Evolutionary conservation across 1,284 basidiomycete genomes (phyloP).

Genomic region (Irpex lacteus): DNA sequence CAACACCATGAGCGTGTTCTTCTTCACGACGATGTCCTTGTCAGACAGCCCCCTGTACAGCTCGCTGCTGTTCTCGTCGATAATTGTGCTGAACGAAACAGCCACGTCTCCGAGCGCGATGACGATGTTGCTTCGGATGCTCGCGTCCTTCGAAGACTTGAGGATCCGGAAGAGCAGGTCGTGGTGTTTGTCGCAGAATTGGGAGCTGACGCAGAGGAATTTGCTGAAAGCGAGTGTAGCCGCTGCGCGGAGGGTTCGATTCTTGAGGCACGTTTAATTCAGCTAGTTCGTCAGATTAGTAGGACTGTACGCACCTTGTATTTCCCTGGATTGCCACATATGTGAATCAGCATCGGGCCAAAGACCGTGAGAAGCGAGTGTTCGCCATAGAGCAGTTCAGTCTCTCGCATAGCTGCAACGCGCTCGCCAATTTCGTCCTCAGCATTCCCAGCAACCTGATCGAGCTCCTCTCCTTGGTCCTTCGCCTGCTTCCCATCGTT

Average conservation of each 20-base stretch:
- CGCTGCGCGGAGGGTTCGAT: slow-evolving; percentile 81
- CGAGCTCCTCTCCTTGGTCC: slow-evolving; percentile 87
- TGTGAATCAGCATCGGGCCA: slow-evolving; percentile 87
- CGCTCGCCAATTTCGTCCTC: slow-evolving; percentile 98
- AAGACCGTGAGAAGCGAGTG: slow-evolving; percentile 85
- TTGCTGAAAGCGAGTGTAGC: slow-evolving; percentile 92
- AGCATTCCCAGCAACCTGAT: slow-evolving; percentile 96
- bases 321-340: slow-evolving; percentile 84
- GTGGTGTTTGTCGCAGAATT: slow-evolving; percentile 92
- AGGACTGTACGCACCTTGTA: slow-evolving; percentile 61
- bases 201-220: slow-evolving; percentile 93
- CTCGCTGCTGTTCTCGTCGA: slow-evolving; percentile 96
- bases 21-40: slow-evolving; percentile 88
- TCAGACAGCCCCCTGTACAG: slow-evolving; percentile 94
- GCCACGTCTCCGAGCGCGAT: slow-evolving; percentile 98
- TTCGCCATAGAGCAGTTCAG: slow-evolving; percentile 84
- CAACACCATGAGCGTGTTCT: slow-evolving; percentile 98
- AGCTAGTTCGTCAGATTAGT: too few species aligned
- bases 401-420: slow-evolving; percentile 81
- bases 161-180: slow-evolving; percentile 91
- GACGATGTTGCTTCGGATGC: slow-evolving; percentile 93
- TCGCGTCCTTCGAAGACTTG: slow-evolving; percentile 85
- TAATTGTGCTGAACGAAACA: slow-evolving; percentile 93
- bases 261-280: slow-evolving; percentile 43
- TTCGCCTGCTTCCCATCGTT: slow-evolving; percentile 32